Evolutionary conservation across 2,329 filamentous ascomycete genomes (phyloP), one percentile per base, ranked within the genome.

Genomic region (Diplocarpon rosae): DNA sequence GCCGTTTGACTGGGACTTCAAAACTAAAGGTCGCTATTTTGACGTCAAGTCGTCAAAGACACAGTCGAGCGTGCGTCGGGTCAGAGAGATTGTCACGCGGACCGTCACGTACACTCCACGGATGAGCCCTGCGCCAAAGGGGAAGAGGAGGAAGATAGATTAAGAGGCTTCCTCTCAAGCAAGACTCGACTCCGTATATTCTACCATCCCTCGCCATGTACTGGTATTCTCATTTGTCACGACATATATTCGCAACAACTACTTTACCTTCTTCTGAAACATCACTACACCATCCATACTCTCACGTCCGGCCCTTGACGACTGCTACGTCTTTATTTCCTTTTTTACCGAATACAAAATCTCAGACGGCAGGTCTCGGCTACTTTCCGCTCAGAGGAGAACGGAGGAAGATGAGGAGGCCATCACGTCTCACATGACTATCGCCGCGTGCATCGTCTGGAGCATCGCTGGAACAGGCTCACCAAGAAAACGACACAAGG

Each of bases 11-110:
- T 89, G 84, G 85, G 81, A 84, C 47, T 66, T 78, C 5, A 81
- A 82, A 7, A 72, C 80, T 56, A 85, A 83, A 65, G 72, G 73
- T 37, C 72, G 65, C 56, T 80, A 78, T 56, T 72, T 76, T 48
- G 81, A 83, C 43, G 64, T 69, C 59, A 69, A 69, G 60, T 56
- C 67, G 42, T 66, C 73, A n/a, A 75, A 76, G 13, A 69, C 75
- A 33, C 74, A 72, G 53, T 78, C 79, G 28, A 80, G 72, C 56
- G 70, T 80, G 45, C 76, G 80, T 48, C 74, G 83, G 59, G 87
- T 95, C 47, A 73, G 86, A 43, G 88, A 95, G 63, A 87, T 95
- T 4, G 85, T 95, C 42, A 95, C 89, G n/a, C 76, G 88, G 55
- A 95, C 88, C 13, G 85, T 95, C 48, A 95, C 86, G 33, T 95